Base-by-base conservation (phyloP, 2,329 filamentous ascomycete genomes). In the Pseudogymnoascus sp. region DNA sequence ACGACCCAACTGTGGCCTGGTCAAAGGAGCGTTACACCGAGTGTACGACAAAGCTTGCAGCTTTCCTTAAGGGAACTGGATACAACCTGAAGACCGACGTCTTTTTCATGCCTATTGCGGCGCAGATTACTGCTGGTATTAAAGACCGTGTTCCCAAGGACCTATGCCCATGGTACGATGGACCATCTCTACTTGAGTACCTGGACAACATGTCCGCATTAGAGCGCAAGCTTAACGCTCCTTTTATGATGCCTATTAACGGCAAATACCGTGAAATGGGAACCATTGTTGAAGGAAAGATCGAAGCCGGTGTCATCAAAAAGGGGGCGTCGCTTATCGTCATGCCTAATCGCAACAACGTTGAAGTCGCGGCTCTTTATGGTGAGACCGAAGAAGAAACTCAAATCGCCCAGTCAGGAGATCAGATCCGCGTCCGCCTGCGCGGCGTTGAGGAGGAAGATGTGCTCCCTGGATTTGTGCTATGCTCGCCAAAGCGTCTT, bases 201-300 rank as follows among this genome's bases (percentile, higher is more conserved):
- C 86, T 99, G n/a, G 93, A 97, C 75, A 81, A 85, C 73, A 97
- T 97, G 91, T 87, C 89, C 72, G 87, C 93, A 11, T 84, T 97
- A 40, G 93, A 99, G 76, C 91, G 95, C 71, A 99, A 97, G 81
- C 78, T 97, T 71, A 96, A 96, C 71, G 95, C 95, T 1, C 93
- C 95, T 9, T 97, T 99, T 83, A 97, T 99, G 95, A 97, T 99
- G 93, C 90, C 95, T 7, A 83, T 99, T 68, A 90, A 90, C 67
- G 91, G 91, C 77, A 99, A 99, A 79, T 99, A 97, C 81, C 86
- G 90, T 71, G 96, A 99, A 75, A 88, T 99, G 83, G 95, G 95
- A 71, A 99, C 95, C 66, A 92, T 99, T 84, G 85, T 97, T 44
- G 96, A 99, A 79, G 95, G 95, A 69, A 96, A 97, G 82, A 90